phyloP scores from a whole-genome alignment of 768 basidiomycete genomes.

The Trametes maxima region DNA sequence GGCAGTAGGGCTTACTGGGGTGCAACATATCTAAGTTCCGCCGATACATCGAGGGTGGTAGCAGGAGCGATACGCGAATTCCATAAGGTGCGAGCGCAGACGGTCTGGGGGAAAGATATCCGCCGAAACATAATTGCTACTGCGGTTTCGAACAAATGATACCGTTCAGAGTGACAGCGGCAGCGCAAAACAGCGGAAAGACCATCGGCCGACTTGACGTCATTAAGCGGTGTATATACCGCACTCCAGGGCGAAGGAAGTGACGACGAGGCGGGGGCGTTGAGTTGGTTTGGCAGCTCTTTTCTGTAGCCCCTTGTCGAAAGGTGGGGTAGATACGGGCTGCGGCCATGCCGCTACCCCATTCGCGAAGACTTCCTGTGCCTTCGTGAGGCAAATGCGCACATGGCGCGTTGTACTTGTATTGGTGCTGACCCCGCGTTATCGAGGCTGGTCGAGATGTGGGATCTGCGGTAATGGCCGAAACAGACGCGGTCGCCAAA shows the following conservation, averaged over 20 bases:
- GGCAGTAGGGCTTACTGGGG: background rate
- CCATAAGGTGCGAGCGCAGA: background rate
- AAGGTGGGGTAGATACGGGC: constrained; percentile 3
- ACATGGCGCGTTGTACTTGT: background rate
- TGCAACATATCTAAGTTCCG: constrained; percentile 5
- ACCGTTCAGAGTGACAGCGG: background rate
- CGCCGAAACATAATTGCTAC: constrained; percentile 1
- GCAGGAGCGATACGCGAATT: background rate
- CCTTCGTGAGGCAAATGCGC: background rate
- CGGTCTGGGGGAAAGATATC: background rate
- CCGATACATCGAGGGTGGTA: background rate
- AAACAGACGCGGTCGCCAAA: background rate
- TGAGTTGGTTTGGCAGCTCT: background rate
- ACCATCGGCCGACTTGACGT: constrained; percentile 9
- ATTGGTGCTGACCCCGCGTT: background rate
- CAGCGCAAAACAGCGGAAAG: background rate
- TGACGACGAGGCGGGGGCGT: background rate
- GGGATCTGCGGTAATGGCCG: constrained; percentile 16
- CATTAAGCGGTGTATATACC: background rate
- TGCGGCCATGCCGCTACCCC: constrained; percentile 3
- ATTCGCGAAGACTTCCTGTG: background rate
- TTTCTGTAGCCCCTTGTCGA: background rate
- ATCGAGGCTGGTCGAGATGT: constrained; percentile 6
- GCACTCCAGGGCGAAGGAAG: background rate
- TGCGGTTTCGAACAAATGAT: background rate